Percentiles rank a stretch among this genome's conserved stretches.
Evolutionary conservation across 306 rosid genomes (phyloP).

Genomic region (Elaeagnus macrophylla): DNA sequence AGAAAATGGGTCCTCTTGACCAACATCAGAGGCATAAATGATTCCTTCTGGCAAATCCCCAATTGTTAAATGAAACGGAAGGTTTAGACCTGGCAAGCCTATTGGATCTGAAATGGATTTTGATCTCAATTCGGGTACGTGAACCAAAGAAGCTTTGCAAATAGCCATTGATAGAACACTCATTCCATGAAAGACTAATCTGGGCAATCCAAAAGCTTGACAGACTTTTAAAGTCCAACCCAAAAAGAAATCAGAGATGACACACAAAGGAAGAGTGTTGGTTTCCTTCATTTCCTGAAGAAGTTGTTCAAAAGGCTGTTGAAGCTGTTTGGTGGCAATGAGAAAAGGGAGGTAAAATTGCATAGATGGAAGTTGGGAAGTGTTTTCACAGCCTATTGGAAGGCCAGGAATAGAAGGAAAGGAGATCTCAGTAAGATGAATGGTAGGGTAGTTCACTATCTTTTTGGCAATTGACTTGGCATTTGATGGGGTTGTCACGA

Average conservation of each 20-base stretch:
- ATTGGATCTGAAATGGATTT: not conserved
- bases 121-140: not conserved
- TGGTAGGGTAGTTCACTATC: not conserved
- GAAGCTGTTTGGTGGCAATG: conserved; percentile 12
- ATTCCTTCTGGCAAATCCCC: conserved; percentile 3
- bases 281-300: conserved; percentile 9
- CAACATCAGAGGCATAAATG: not conserved
- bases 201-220: conserved; percentile 8
- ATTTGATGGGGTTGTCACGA: conserved; percentile 23
- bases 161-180: conserved; percentile 12
- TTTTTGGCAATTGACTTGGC: conserved; percentile 7
- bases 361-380: conserved; percentile 23
- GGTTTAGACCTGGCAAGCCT: not conserved
- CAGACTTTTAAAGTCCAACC: conserved; percentile 19
- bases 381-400: conserved; percentile 24
- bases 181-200: conserved; percentile 21
- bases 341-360: conserved; percentile 4
- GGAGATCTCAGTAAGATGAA: conserved; percentile 10
- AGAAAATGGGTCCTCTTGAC: not conserved
- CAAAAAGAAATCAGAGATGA: conserved; percentile 23
- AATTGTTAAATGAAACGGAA: conserved; percentile 10
- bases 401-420: conserved; percentile 14
- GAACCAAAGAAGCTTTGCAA: not conserved
- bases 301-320: conserved; percentile 8
- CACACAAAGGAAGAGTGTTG: conserved; percentile 13